phyloP scores from a whole-genome alignment of 2,329 filamentous ascomycete genomes.

The Periglandula ipomoeae region DNA sequence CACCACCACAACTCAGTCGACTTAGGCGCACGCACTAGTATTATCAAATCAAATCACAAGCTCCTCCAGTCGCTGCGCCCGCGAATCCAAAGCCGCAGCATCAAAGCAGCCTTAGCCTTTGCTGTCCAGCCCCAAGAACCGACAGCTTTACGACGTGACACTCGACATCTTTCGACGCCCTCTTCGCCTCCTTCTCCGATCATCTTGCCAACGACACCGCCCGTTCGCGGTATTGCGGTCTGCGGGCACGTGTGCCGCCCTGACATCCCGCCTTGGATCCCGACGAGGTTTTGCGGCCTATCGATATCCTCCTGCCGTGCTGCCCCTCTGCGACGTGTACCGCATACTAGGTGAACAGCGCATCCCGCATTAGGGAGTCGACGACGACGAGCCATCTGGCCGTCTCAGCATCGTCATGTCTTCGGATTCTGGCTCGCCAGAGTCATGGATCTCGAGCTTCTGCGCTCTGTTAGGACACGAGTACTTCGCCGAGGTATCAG shows the following conservation, averaged over 20 bases:
- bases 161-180: neutral
- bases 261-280: conserved; percentile 3
- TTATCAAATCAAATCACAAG: conserved; percentile 2
- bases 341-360: neutral
- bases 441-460: conserved; percentile 98
- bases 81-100: neutral
- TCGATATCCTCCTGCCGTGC: conserved; percentile 1
- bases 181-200: neutral
- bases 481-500: conserved; percentile 97
- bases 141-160: neutral
- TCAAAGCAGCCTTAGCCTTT: neutral
- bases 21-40: neutral
- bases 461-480: conserved; percentile 93
- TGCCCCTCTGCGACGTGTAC: neutral
- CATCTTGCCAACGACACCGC: neutral
- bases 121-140: neutral
- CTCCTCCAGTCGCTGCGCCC: neutral
- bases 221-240: neutral
- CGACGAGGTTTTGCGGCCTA: conserved; percentile 1
- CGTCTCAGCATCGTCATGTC: conserved; percentile 35
- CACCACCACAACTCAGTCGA: neutral
- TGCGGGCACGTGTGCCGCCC: conserved; percentile 3
- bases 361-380: conserved; percentile 1
- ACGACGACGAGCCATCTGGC: conserved; percentile 4
- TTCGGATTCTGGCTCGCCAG: conserved; percentile 52